Percentiles rank a stretch among this genome's conserved stretches.
Conservation (phyloP, 106 monocot species). For the Platanthera zijinensis region DNA sequence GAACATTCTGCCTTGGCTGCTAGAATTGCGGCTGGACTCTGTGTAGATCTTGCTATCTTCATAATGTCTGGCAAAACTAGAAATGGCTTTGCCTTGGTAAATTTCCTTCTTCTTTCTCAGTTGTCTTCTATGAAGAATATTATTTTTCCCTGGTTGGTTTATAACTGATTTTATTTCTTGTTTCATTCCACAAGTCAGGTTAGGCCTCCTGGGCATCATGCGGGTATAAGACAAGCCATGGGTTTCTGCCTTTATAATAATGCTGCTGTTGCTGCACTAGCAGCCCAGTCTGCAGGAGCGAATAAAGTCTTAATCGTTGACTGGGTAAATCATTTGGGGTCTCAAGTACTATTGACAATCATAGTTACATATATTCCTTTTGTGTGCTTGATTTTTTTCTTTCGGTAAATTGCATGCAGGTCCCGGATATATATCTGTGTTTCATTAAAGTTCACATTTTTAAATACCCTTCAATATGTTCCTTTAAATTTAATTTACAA, state of each 20-base stretch:
- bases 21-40: conserved; percentile 89
- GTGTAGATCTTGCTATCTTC: conserved; percentile 83
- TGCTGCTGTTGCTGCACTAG: conserved; percentile 86
- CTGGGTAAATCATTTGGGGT: conserved; percentile 56
- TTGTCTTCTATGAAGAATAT: neutral
- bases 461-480: too few relatives aligned
- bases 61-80: conserved; percentile 51
- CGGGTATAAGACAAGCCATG: conserved; percentile 87
- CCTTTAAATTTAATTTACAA: too few relatives aligned
- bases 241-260: conserved; percentile 98
- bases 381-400: neutral
- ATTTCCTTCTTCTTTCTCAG: conserved; percentile 6
- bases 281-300: conserved; percentile 87
- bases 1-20: conserved; percentile 88
- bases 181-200: conserved; percentile 45
- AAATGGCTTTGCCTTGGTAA: conserved; percentile 97
- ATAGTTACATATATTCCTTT: neutral
- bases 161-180: neutral
- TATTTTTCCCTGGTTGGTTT: conserved; percentile 4
- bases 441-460: too few relatives aligned
- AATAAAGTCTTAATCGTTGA: conserved; percentile 94
- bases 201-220: conserved; percentile 99
- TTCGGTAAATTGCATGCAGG: too few relatives aligned
- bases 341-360: neutral
- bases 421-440: too few relatives aligned